A percentile compares a stretch with the other conserved stretches of the same genome.
Conservation (phyloP, 2,329 filamentous ascomycete species). For the Hypoxylon sp. region DNA sequence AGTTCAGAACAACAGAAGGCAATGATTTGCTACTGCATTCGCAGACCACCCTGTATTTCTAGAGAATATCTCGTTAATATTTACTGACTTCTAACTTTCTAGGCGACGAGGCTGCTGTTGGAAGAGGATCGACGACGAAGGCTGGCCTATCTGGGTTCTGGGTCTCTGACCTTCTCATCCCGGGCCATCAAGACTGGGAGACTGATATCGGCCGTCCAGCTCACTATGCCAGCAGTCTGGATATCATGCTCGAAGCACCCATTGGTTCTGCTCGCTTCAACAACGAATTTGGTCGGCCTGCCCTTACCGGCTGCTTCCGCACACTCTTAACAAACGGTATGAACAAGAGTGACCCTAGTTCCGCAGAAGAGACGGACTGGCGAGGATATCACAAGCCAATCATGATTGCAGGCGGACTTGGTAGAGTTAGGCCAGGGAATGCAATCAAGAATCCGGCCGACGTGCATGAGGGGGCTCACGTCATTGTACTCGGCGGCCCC, state of each 20-base stretch:
- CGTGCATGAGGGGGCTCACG: conserved; percentile 88
- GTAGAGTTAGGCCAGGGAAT: conserved; percentile 90
- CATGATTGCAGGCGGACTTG: conserved; percentile 89
- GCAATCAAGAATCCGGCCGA: conserved; percentile 86
- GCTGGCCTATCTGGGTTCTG: conserved; percentile 93
- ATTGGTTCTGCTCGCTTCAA: conserved; percentile 97
- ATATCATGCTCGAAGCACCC: conserved; percentile 98
- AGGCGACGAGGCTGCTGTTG: conserved; percentile 91
- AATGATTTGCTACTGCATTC: background rate
- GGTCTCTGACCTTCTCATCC: conserved; percentile 94
- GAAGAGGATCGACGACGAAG: conserved; percentile 92
- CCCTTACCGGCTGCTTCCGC: conserved; percentile 89
- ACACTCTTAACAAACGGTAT: conserved; percentile 82
- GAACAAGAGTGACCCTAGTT: conserved; percentile 62
- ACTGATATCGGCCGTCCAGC: conserved; percentile 88
- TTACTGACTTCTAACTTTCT: conserved; percentile 28
- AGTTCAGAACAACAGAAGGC: background rate
- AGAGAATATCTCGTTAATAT: background rate
- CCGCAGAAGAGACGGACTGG: conserved; percentile 70
- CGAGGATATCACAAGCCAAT: conserved; percentile 96
- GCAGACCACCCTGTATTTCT: background rate
- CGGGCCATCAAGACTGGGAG: conserved; percentile 91
- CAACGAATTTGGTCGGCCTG: conserved; percentile 93
- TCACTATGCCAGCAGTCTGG: conserved; percentile 93
- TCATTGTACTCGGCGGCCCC: conserved; percentile 91